phyloP scores from a whole-genome alignment of 768 basidiomycete species.

The Mrakia blollopis region DNA sequence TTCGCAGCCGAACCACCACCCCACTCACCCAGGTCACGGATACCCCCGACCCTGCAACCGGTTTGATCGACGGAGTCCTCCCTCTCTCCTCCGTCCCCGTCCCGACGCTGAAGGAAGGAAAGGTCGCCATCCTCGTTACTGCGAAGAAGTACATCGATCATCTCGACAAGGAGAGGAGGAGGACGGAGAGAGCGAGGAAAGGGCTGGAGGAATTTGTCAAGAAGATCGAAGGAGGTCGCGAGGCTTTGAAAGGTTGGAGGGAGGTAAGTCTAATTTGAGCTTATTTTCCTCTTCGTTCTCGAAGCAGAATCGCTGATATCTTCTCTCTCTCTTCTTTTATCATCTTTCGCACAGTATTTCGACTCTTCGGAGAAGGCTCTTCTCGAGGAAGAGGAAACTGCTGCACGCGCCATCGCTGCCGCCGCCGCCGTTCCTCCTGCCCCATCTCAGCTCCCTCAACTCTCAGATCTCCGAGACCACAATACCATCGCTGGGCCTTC shows the following conservation, averaged over 20 bases:
- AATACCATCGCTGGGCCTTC: not conserved
- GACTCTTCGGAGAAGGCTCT: not conserved
- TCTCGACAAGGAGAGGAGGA: not conserved
- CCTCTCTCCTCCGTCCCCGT: too few species aligned
- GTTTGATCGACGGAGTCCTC: constrained; percentile 7
- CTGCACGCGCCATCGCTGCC: not conserved
- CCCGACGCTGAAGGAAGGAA: not conserved
- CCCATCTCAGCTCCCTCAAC: too few species aligned
- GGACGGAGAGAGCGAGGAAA: not conserved
- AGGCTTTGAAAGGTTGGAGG: not conserved
- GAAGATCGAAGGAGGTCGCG: not conserved
- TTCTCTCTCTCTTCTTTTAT: not conserved
- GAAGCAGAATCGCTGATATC: not conserved
- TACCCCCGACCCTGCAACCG: not conserved
- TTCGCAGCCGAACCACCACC: not conserved
- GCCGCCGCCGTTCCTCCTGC: not conserved
- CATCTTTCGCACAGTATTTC: not conserved
- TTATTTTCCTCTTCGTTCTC: not conserved
- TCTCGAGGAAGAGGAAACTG: not conserved
- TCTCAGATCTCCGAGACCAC: not conserved
- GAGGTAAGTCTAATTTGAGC: not conserved
- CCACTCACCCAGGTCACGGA: not conserved
- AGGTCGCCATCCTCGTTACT: constrained; percentile 1
- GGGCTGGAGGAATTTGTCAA: not conserved
- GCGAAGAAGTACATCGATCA: not conserved